These are phyloP conservation scores for Lotus japonicus DNA, from an alignment of 306 rosid genomes.

Conservation along the genomic window DNA sequence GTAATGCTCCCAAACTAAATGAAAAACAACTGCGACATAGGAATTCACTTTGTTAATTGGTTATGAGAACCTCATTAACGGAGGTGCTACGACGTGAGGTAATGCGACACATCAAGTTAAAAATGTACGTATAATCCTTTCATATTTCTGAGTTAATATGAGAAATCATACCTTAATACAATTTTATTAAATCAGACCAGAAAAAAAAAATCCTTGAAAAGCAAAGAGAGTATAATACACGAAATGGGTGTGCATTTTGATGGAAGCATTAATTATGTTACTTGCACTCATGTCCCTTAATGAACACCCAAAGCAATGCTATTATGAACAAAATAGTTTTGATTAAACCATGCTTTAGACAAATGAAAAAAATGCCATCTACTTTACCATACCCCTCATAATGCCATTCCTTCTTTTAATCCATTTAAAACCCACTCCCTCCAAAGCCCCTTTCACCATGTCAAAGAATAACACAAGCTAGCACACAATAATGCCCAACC, in stretches of 20 bases:
- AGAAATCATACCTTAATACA: too few species aligned
- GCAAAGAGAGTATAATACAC: background rate
- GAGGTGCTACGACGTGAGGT: too few species aligned
- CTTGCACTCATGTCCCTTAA: constrained; percentile 31
- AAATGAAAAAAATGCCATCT: background rate
- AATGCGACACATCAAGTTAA: too few species aligned
- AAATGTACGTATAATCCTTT: too few species aligned
- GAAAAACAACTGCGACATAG: too few species aligned
- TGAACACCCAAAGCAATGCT: constrained; percentile 20
- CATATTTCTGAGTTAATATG: too few species aligned
- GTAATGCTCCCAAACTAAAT: too few species aligned
- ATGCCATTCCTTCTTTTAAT: constrained; percentile 14
- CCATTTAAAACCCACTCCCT: constrained; percentile 33
- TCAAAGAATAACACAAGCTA: background rate
- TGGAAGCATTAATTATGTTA: constrained; percentile 29
- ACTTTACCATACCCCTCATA: background rate
- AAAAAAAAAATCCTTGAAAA: too few species aligned
- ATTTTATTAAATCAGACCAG: too few species aligned
- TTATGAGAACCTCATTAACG: too few species aligned
- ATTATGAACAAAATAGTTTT: background rate
- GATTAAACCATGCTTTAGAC: background rate
- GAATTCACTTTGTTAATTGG: too few species aligned
- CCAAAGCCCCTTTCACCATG: constrained; percentile 16
- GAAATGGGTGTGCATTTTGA: background rate
- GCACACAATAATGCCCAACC: constrained; percentile 16